Conservation (phyloP, 2,329 filamentous ascomycete genomes). For the Colletotrichum simmondsii region DNA sequence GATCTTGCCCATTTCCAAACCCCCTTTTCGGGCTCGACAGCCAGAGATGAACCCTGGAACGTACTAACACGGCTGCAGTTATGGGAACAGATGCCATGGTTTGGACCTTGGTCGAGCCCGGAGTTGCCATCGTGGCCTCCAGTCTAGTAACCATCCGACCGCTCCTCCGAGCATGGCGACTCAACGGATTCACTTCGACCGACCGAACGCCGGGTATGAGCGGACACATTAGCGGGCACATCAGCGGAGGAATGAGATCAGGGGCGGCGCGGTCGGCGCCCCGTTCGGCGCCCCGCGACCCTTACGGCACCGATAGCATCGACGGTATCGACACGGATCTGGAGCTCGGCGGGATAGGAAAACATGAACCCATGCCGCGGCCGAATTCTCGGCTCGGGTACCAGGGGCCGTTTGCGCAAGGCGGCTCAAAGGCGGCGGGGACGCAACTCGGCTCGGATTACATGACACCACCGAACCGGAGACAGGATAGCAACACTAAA, state of each 20-base stretch:
- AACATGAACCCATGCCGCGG: conserved; percentile 5
- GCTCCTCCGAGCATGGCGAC: conserved; percentile 58
- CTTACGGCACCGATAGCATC: conserved; percentile 49
- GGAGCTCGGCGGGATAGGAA: conserved; percentile 37
- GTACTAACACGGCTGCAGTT: conserved; percentile 43
- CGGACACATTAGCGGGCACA: conserved; percentile 21
- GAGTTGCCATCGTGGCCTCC: conserved; percentile 64
- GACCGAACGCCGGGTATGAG: conserved; percentile 46
- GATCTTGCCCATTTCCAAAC: conserved; percentile 26
- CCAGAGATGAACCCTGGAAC: not conserved
- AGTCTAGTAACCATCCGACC: conserved; percentile 66
- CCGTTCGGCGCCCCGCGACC: conserved; percentile 40
- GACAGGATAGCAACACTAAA: conserved; percentile 33
- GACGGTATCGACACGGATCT: conserved; percentile 53
- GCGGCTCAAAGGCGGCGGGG: not conserved
- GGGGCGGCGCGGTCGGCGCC: conserved; percentile 41
- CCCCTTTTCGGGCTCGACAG: not conserved
- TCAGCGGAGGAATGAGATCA: conserved; percentile 41
- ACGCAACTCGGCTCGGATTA: not conserved
- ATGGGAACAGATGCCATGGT: conserved; percentile 63
- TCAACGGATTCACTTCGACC: conserved; percentile 58
- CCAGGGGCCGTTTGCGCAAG: not conserved
- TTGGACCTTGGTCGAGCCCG: conserved; percentile 68
- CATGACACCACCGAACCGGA: not conserved
- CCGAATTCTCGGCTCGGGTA: not conserved